Conservation (phyloP, 106 monocot genomes). For the Agapanthus africanus region DNA sequence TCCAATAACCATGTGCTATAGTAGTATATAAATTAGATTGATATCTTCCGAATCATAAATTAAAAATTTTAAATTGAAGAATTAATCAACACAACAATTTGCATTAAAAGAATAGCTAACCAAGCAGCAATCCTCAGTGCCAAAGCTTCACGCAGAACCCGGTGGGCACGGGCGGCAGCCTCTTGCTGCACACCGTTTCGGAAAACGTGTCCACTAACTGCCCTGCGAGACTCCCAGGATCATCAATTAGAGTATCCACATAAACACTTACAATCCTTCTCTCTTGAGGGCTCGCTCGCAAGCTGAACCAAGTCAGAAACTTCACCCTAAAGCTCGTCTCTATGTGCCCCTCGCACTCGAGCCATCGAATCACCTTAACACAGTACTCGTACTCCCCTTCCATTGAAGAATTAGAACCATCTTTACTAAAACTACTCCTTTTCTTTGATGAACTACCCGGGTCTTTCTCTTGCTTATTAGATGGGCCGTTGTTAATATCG, state of each 20-base stretch:
- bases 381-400: conserved; percentile 56
- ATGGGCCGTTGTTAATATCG: not conserved
- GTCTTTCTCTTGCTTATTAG: conserved; percentile 12
- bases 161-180: conserved; percentile 25
- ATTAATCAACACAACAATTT: conserved; percentile 12
- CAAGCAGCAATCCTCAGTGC: conserved; percentile 34
- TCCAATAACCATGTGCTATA: conserved; percentile 3
- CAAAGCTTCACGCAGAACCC: conserved; percentile 82
- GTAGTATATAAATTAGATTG: conserved; percentile 7
- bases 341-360: conserved; percentile 62
- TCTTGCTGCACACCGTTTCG: conserved; percentile 56
- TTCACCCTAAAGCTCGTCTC: conserved; percentile 79
- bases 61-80: conserved; percentile 16
- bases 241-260: conserved; percentile 71
- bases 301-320: conserved; percentile 92
- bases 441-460: conserved; percentile 41
- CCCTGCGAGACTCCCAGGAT: conserved; percentile 75
- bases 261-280: conserved; percentile 69
- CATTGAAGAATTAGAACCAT: conserved; percentile 6
- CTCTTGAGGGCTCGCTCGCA: conserved; percentile 69
- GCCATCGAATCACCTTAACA: conserved; percentile 60
- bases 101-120: conserved; percentile 16
- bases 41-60: conserved; percentile 5
- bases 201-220: conserved; percentile 82
- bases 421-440: conserved; percentile 12